Conservation (phyloP, 140 eudicot genomes). For the Senecio squalidus region DNA sequence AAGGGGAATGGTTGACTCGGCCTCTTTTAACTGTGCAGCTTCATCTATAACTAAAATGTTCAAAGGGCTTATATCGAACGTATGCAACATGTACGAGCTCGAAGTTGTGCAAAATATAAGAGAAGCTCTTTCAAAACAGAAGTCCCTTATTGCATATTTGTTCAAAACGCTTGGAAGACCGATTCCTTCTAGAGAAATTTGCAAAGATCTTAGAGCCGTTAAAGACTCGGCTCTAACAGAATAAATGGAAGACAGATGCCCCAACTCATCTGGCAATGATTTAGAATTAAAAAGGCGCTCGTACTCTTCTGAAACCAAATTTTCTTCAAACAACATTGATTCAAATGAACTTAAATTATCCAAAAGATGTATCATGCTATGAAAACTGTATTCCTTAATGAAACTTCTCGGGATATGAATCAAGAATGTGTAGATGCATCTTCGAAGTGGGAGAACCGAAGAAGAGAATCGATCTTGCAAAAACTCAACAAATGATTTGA, state of each 20-base stretch:
- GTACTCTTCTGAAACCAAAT: constrained; percentile 27
- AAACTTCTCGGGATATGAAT: constrained; percentile 52
- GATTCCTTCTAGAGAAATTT: constrained; percentile 19
- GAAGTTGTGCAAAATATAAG: constrained; percentile 54
- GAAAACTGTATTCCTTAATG: constrained; percentile 13
- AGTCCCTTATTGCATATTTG: not conserved
- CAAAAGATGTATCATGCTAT: constrained; percentile 9
- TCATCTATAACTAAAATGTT: constrained; percentile 53
- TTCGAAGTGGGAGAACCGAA: constrained; percentile 31
- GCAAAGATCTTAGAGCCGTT: constrained; percentile 31
- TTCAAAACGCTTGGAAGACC: constrained; percentile 14
- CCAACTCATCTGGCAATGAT: not conserved
- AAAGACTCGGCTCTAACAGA: constrained; percentile 15
- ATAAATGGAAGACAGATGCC: not conserved
- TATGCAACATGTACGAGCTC: constrained; percentile 35
- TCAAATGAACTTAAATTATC: constrained; percentile 15
- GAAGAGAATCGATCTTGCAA: constrained; percentile 31
- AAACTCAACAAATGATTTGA: constrained; percentile 37
- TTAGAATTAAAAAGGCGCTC: constrained; percentile 11
- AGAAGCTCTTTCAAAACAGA: constrained; percentile 33
- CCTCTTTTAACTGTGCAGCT: constrained; percentile 66
- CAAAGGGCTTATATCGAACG: constrained; percentile 17
- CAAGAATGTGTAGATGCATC: constrained; percentile 31
- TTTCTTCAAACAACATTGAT: constrained; percentile 24
- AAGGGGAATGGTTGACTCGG: constrained; percentile 50